phyloP scores from a whole-genome alignment of 2,329 filamentous ascomycete species.

The Nectriaceae sp. region DNA sequence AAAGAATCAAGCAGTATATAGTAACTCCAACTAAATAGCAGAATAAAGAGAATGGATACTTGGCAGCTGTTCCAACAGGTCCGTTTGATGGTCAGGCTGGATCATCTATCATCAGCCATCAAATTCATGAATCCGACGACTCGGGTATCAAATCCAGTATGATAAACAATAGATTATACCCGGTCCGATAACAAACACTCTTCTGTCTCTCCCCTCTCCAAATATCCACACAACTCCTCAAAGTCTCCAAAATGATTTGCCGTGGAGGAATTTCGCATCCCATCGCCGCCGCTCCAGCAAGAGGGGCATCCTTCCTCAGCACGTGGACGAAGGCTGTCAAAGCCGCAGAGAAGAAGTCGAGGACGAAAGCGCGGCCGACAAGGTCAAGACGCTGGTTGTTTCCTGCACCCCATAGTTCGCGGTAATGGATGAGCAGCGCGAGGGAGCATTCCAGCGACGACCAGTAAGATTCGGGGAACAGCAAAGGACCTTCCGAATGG shows the following conservation, averaged over 20 bases:
- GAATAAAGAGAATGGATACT: too few relatives aligned
- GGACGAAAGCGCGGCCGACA: constrained; percentile 35
- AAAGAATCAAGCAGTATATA: too few relatives aligned
- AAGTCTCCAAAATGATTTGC: constrained; percentile 37
- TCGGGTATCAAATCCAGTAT: too few relatives aligned
- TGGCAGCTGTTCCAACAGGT: too few relatives aligned
- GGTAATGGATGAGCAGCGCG: constrained; percentile 37
- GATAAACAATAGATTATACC: constrained; percentile 33
- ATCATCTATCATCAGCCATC: too few relatives aligned
- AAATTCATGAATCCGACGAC: too few relatives aligned
- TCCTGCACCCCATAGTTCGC: constrained; percentile 36
- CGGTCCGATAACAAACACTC: constrained; percentile 38
- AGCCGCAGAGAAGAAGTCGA: constrained; percentile 39
- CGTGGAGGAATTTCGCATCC: constrained; percentile 35
- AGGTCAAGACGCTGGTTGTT: constrained; percentile 28
- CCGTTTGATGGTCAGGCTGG: too few relatives aligned
- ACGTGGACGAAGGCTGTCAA: constrained; percentile 37
- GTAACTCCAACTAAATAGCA: too few relatives aligned
- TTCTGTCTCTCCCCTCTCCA: constrained; percentile 37
- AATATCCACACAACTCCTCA: constrained; percentile 36
- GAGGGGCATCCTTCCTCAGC: constrained; percentile 35
- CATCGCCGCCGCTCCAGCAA: constrained; percentile 28
- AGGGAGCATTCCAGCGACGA: constrained; percentile 39
- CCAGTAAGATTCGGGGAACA: constrained; percentile 40
- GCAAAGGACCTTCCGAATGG: constrained; percentile 32